Evolutionary conservation across 2,329 filamentous ascomycete species (phyloP).

Genomic region (Arachnomyces sp.): DNA sequence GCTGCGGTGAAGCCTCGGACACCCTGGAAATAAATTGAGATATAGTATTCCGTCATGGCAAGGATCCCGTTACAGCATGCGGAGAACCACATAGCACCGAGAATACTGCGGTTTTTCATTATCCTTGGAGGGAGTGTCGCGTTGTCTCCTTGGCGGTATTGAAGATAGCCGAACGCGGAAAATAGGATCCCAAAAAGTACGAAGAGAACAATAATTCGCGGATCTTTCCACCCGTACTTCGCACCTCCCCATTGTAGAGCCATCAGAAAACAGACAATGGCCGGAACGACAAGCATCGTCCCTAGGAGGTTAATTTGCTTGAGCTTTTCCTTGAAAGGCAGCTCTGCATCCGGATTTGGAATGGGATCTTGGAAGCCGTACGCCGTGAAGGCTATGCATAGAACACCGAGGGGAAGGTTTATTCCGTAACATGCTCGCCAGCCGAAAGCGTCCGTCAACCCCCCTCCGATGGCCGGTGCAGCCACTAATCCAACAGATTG

Average conservation of each 20-base stretch:
- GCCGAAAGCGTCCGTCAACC: conserved; percentile 23
- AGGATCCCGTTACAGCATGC: conserved; percentile 8
- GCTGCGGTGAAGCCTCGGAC: conserved; percentile 15
- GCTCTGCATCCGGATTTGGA: conserved; percentile 4
- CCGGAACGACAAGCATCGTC: conserved; percentile 25
- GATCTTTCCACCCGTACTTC: conserved; percentile 27
- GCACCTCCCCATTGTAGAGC: conserved; percentile 30
- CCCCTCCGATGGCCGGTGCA: conserved; percentile 29
- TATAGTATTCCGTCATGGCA: conserved; percentile 15
- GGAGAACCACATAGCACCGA: conserved; percentile 7
- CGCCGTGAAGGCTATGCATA: conserved; percentile 13
- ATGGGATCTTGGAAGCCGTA: conserved; percentile 16
- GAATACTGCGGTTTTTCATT: conserved; percentile 18
- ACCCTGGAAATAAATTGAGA: conserved; percentile 31
- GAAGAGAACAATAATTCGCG: conserved; percentile 26
- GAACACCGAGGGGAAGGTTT: conserved; percentile 24
- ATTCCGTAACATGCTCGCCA: conserved; percentile 35
- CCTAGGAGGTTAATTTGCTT: conserved; percentile 25
- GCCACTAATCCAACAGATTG: conserved; percentile 19
- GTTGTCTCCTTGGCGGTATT: conserved; percentile 22
- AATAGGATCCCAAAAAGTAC: conserved; percentile 25
- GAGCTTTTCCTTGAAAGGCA: conserved; percentile 20
- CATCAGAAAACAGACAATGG: conserved; percentile 20
- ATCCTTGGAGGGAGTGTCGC: conserved; percentile 28
- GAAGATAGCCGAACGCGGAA: conserved; percentile 23